These are phyloP conservation scores for Mucor sp. DNA, from an alignment of 371 early-diverging fungal species.

Conservation along the genomic window DNA sequence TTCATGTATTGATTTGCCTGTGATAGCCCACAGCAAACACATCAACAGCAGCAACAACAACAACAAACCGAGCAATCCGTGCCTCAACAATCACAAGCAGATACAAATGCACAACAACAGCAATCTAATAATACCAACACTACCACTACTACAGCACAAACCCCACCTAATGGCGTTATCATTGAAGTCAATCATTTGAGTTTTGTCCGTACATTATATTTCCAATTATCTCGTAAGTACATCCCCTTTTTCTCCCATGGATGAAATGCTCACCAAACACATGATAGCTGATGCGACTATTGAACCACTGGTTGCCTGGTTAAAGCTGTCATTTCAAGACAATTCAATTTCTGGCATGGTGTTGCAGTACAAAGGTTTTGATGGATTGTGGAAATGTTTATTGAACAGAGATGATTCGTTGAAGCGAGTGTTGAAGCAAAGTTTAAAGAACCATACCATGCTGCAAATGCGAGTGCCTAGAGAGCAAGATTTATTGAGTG, in stretches of 20 bases:
- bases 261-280: neutral
- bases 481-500: constrained; percentile 37
- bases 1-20: too few species aligned
- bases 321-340: constrained; percentile 51
- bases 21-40: neutral
- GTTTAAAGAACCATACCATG: constrained; percentile 28
- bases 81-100: neutral
- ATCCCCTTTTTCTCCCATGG: neutral
- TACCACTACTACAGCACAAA: neutral
- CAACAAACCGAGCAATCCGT: neutral
- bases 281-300: constrained; percentile 51
- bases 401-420: constrained; percentile 35
- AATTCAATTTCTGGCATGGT: constrained; percentile 52
- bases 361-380: constrained; percentile 38
- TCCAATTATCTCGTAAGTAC: constrained; percentile 48
- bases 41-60: neutral
- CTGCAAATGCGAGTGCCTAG: constrained; percentile 39
- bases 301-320: constrained; percentile 51
- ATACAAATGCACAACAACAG: neutral
- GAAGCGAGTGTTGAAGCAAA: constrained; percentile 33
- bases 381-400: constrained; percentile 37
- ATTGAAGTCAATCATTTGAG: constrained; percentile 51
- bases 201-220: constrained; percentile 45
- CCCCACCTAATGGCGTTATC: constrained; percentile 37
- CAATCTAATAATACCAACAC: neutral